Percentiles rank a stretch among this genome's conserved stretches.
Conservation (phyloP, 23 red algal genomes). For the Gracilaria vermiculophylla region DNA sequence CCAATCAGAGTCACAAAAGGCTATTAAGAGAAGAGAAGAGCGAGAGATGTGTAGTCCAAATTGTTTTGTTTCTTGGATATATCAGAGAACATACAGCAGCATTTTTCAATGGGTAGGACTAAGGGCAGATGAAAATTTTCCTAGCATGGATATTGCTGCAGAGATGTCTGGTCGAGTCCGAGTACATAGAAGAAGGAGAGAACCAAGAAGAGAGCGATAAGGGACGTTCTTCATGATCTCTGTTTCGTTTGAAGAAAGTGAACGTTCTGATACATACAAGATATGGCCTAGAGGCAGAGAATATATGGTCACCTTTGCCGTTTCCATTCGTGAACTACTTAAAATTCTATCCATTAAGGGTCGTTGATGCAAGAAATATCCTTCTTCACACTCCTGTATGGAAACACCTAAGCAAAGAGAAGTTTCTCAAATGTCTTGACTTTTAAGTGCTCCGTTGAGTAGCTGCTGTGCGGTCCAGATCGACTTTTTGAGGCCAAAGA, state of each 20-base stretch:
- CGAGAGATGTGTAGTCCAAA: not conserved
- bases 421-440: not conserved
- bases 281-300: not conserved
- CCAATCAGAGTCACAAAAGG: too few species aligned
- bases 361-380: slow-evolving; percentile 1
- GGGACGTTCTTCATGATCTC: not conserved
- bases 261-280: not conserved
- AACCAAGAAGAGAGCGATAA: slow-evolving; percentile 31
- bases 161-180: slow-evolving; percentile 47
- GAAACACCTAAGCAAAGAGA: slow-evolving; percentile 6
- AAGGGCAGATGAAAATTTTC: not conserved
- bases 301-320: not conserved
- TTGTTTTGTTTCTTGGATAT: not conserved
- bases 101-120: not conserved
- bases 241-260: not conserved
- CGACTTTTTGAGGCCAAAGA: not conserved
- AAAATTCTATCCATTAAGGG: not conserved
- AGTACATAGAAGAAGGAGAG: slow-evolving; percentile 17
- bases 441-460: not conserved
- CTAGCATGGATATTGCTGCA: slow-evolving; percentile 3
- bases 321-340: not conserved
- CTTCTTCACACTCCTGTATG: not conserved
- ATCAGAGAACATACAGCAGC: slow-evolving; percentile 19
- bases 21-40: too few species aligned
- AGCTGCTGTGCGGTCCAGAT: not conserved